Evolutionary conservation across 257 asterid species (phyloP).

Genomic region (Thymus quinquecostatus): DNA sequence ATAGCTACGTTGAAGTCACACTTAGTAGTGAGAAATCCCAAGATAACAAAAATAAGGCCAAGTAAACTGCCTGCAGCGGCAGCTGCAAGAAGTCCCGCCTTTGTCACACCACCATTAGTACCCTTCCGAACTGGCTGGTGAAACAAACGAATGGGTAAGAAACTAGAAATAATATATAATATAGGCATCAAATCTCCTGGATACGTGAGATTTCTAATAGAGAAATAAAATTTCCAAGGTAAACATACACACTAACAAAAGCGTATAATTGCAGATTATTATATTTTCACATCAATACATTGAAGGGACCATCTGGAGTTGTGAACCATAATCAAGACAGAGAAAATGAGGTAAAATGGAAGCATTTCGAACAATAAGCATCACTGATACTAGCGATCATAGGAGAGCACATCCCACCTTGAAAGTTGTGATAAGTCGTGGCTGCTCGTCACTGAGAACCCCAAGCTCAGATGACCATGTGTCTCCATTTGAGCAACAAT

Average conservation of each 20-base stretch:
- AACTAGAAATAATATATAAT: not conserved
- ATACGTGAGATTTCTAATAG: not conserved
- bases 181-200: not conserved
- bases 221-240: not conserved
- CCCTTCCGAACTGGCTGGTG: constrained; percentile 88
- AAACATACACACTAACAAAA: not conserved
- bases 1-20: constrained; percentile 56
- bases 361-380: not conserved
- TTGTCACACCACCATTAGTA: constrained; percentile 94
- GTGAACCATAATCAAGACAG: constrained; percentile 10
- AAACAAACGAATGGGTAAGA: constrained; percentile 20
- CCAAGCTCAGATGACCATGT: constrained; percentile 99
- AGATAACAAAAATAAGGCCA: constrained; percentile 67
- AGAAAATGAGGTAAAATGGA: not conserved
- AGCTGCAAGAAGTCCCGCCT: constrained; percentile 84
- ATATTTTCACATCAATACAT: not conserved
- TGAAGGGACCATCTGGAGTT: not conserved
- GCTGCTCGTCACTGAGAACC: constrained; percentile 87
- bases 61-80: constrained; percentile 79
- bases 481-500: constrained; percentile 94
- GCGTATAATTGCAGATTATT: not conserved
- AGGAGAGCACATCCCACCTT: constrained; percentile 52
- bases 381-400: not conserved
- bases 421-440: constrained; percentile 79
- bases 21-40: constrained; percentile 69